phyloP scores from a whole-genome alignment of 2,329 filamentous ascomycete species.

The Aureobasidium sp. region DNA sequence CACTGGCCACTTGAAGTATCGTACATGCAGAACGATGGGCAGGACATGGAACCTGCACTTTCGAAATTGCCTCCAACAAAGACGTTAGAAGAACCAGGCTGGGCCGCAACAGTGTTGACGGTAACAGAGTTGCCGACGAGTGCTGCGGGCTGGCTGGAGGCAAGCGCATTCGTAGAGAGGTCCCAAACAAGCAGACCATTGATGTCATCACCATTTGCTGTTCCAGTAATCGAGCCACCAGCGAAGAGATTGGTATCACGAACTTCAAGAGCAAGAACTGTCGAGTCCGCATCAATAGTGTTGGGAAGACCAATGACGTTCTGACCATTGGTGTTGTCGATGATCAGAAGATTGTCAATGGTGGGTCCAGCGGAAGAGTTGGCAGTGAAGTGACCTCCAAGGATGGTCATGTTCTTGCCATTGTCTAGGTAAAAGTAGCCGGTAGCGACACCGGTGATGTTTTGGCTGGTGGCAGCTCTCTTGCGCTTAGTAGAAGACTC shows the following conservation, averaged over 20 bases:
- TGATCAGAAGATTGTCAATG: constrained; percentile 71
- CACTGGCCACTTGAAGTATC: constrained; percentile 63
- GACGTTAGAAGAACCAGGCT: constrained; percentile 61
- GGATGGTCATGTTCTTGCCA: constrained; percentile 69
- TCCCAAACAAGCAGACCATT: constrained; percentile 75
- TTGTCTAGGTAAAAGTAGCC: constrained; percentile 68
- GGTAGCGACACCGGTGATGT: constrained; percentile 60
- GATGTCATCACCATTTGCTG: constrained; percentile 51
- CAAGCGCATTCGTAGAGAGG: constrained; percentile 54
- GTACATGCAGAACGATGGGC: constrained; percentile 73
- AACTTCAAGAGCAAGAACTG: constrained; percentile 62
- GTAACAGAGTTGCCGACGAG: constrained; percentile 60
- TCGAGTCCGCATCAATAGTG: constrained; percentile 61
- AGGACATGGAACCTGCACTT: constrained; percentile 74
- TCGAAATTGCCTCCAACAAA: constrained; percentile 81
- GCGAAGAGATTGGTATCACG: constrained; percentile 64
- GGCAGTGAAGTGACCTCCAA: constrained; percentile 79
- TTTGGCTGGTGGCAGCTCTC: constrained; percentile 33
- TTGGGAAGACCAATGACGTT: constrained; percentile 60
- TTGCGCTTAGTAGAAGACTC: constrained; percentile 25
- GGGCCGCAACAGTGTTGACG: constrained; percentile 67
- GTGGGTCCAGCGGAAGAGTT: constrained; percentile 57
- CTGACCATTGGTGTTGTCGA: constrained; percentile 64
- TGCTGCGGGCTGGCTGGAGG: constrained; percentile 61
- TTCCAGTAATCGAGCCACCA: constrained; percentile 71